Evolutionary conservation across 257 asterid species (phyloP), one percentile per base, ranked within the genome.

Genomic region (Scutellaria galericulata): DNA sequence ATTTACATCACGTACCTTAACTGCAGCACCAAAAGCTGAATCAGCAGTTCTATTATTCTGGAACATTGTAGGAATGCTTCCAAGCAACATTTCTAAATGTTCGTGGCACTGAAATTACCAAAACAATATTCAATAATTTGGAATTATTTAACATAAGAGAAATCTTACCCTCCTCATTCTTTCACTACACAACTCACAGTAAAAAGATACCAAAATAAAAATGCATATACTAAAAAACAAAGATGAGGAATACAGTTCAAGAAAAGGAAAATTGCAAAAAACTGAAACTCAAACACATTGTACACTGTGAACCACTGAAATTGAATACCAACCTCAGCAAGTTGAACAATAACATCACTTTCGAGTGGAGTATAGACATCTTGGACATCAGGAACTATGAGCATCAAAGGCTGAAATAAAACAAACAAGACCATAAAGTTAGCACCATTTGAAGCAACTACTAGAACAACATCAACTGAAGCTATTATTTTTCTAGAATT

Each of bases 311-410:
- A 74, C 55, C 31, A 54, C 22, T 42, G 55, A 68, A 55, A 71
- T 75, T 10, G 22, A 57, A 5, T 40, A 83, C 88, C 54, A 57
- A 94, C 99, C 99, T 94, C 99, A 51, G 97, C 78, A 75, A 94
- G 91, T 78, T 74, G 96, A 81, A 94, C 99, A 72, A 94, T 83
- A 69, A 94, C 87, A 78, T 94, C 99, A 79, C 93, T 91, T 76
- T 88, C 83, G 4, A 91, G 97, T 71, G 99, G 99, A 69, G 99
- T 94, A 80, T 94, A 94, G 60, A 94, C 99, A 56, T 91, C 99
- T 85, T 89, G 97, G 57, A 94, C 92, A 68, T 94, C 99, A 72
- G 99, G 97, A 77, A 94, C 97, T 78, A 94, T 84, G 73, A 94
- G 97, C 99, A 94, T 94, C 88, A 90, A 79, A 20, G 97, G 97